Evolutionary conservation across 495 filamentous ascomycete species (phyloP).

Genomic region (Tuber microsphaerosporum): DNA sequence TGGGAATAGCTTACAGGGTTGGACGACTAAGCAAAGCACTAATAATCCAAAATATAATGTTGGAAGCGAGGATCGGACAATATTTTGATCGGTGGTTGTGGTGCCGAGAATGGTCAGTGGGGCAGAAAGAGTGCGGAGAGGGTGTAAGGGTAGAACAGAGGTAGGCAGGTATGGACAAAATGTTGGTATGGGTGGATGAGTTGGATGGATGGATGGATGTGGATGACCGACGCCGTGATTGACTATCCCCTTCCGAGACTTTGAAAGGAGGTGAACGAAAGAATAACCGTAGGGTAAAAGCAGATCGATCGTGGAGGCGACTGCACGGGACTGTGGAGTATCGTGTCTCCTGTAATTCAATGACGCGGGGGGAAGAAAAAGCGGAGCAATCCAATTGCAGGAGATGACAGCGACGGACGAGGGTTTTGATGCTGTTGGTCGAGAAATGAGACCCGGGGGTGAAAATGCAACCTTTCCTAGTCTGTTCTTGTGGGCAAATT

Average conservation of each 20-base stretch:
- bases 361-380: slow-evolving; percentile 29
- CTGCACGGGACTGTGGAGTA: slow-evolving; percentile 33
- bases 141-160: background rate
- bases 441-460: background rate
- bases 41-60: slow-evolving; percentile 17
- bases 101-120: slow-evolving; percentile 27
- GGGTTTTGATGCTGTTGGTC: slow-evolving; percentile 1
- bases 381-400: slow-evolving; percentile 33
- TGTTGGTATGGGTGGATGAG: slow-evolving; percentile 2
- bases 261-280: slow-evolving; percentile 3
- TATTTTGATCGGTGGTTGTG: slow-evolving; percentile 20
- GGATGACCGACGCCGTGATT: slow-evolving; percentile 25
- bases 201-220: slow-evolving; percentile 2
- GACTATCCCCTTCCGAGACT: slow-evolving; percentile 24
- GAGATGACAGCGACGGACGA: slow-evolving; percentile 18
- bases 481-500: background rate
- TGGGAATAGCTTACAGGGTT: slow-evolving; percentile 22
- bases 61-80: slow-evolving; percentile 35
- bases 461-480: background rate
- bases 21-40: background rate
- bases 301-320: slow-evolving; percentile 33
- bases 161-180: background rate
- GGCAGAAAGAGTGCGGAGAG: slow-evolving; percentile 18
- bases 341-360: slow-evolving; percentile 38
- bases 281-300: background rate